phyloP scores from a whole-genome alignment of 2,329 filamentous ascomycete genomes.

The Pseudopyricularia cyperi region DNA sequence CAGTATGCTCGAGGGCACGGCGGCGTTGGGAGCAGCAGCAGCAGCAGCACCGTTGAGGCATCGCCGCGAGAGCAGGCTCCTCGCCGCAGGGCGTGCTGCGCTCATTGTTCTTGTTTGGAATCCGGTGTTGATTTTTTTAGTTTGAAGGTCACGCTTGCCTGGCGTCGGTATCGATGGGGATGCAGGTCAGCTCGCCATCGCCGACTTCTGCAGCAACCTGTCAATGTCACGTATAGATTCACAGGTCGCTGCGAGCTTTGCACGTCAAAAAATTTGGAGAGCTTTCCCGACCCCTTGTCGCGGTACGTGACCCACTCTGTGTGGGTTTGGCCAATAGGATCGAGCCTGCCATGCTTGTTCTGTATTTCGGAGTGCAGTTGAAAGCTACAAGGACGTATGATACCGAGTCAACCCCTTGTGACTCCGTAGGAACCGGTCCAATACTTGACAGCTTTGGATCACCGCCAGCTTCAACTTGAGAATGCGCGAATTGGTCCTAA shows the following conservation, averaged over 20 bases:
- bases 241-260: background rate
- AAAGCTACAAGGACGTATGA: too few species aligned
- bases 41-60: constrained; percentile 6
- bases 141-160: background rate
- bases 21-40: constrained; percentile 8
- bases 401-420: too few species aligned
- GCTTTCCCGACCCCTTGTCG: background rate
- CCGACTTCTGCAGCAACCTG: background rate
- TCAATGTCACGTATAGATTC: background rate
- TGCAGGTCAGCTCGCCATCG: background rate
- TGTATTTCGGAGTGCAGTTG: too few species aligned
- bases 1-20: constrained; percentile 10
- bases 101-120: constrained; percentile 31
- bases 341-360: background rate
- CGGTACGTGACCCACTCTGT: background rate
- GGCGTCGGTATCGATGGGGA: background rate
- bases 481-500: too few species aligned
- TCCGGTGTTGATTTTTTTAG: background rate
- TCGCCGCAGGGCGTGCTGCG: constrained; percentile 35
- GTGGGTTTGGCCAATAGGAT: background rate
- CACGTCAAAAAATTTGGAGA: background rate
- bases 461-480: too few species aligned
- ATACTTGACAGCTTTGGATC: too few species aligned
- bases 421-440: background rate
- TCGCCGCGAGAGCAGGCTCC: constrained; percentile 35